Evolutionary conservation across 2,329 filamentous ascomycete genomes (phyloP), one percentile per base, ranked within the genome.

Genomic region (Dothistroma septosporum): DNA sequence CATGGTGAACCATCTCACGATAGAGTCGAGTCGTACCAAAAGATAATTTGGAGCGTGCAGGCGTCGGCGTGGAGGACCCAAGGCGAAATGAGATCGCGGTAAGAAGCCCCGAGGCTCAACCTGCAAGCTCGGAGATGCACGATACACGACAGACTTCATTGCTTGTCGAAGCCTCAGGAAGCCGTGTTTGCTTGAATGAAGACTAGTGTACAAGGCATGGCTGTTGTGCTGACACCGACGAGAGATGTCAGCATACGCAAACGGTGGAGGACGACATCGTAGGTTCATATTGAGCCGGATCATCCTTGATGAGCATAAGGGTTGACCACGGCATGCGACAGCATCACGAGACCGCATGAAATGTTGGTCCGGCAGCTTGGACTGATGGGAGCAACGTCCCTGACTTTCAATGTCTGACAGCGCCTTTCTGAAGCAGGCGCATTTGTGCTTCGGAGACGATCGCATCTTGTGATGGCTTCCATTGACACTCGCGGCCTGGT

Each of bases 281-380:
- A 35, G 31, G 24, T 53, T 53, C 31, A 32, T 16, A 21, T 35
- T 53, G 31, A 53, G 50, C 9, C 50, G 16, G n/a, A 21, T 21
- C 6, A 53, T 53, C 50, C 50, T 22, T n/a, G 50, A 3, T 10
- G 28, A 55, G 33, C 31, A 44, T 32, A 56, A 47, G 37, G 41
- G 37, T 33, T 37, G 37, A 57, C 48, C 37, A 46, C 24, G 24
- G 57, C 57, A 58, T 49, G 37, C 57, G 57, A 58, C 57, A 58
- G 57, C 33, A 21, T 56, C 50, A 53, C 28, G 31, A 35, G 24
- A 53, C 35, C 50, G 14, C 7, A 12, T 6, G 11, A 19, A 50
- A 4, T 44, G 41, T 44, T 19, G 41, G 8, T 7, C 4, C 8
- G 14, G n/a, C n/a, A 14, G 6, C 14, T 19, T 44, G 8, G 41